These are phyloP conservation scores for Alternaria gaisen DNA, from an alignment of 2,329 filamentous ascomycete genomes.

Conservation along the genomic window DNA sequence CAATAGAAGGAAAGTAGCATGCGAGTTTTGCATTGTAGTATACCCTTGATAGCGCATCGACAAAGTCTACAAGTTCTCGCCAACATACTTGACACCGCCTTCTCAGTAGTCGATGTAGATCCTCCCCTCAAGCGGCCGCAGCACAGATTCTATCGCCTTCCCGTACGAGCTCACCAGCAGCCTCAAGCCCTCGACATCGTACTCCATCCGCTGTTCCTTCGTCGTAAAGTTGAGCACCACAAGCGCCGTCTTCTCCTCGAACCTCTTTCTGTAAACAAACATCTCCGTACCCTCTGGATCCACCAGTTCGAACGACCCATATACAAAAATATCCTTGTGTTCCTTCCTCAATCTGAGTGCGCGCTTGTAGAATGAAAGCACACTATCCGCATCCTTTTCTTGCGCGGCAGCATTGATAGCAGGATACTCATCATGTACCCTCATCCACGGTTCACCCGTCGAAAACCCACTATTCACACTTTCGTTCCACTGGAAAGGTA, in stretches of 20 bases:
- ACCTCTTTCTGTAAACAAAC: conserved; percentile 60
- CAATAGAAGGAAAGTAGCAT: neutral
- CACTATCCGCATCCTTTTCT: conserved; percentile 57
- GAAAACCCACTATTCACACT: conserved; percentile 72
- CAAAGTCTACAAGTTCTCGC: neutral
- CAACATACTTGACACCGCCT: neutral
- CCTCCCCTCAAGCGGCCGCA: conserved; percentile 51
- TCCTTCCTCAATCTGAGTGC: conserved; percentile 69
- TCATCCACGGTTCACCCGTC: conserved; percentile 70
- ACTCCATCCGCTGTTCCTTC: conserved; percentile 15
- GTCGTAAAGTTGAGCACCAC: conserved; percentile 53
- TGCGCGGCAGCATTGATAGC: conserved; percentile 68
- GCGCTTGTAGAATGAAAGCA: conserved; percentile 69
- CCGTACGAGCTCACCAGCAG: conserved; percentile 58
- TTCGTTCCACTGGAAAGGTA: conserved; percentile 76
- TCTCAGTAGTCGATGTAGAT: conserved; percentile 46
- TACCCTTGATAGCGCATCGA: conserved; percentile 22
- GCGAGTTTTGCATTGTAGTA: conserved; percentile 30
- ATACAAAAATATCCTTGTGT: conserved; percentile 70
- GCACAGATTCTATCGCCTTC: conserved; percentile 24
- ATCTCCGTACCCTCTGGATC: conserved; percentile 61
- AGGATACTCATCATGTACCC: conserved; percentile 69
- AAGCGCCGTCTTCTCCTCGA: conserved; percentile 38
- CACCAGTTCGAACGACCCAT: conserved; percentile 69
- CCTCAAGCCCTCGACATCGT: conserved; percentile 27